Evolutionary conservation across 257 asterid genomes (phyloP).

Genomic region (Solanum etuberosum): DNA sequence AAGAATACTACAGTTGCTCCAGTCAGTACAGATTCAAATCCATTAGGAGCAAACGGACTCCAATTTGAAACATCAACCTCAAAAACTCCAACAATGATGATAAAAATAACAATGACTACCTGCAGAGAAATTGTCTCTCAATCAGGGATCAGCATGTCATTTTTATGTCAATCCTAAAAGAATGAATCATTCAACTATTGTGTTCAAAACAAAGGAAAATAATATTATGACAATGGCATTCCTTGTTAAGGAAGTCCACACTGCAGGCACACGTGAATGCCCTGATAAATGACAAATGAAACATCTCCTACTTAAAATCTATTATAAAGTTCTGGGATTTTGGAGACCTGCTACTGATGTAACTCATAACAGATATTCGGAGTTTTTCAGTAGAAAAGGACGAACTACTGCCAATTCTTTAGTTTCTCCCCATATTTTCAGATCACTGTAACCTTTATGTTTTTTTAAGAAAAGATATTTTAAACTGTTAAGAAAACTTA

Average conservation of each 20-base stretch:
- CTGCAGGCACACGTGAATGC: background rate
- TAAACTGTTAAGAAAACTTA: background rate
- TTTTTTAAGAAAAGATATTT: background rate
- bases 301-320: background rate
- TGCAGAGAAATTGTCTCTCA: constrained; percentile 23
- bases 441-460: background rate
- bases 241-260: background rate
- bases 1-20: constrained; percentile 97
- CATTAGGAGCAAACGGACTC: constrained; percentile 89
- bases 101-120: constrained; percentile 74
- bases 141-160: constrained; percentile 9
- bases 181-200: background rate
- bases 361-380: background rate
- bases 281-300: background rate
- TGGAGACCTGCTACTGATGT: background rate
- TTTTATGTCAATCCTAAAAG: background rate
- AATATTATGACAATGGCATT: background rate
- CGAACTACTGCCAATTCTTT: background rate
- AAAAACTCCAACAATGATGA: constrained; percentile 66
- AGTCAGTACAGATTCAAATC: constrained; percentile 54
- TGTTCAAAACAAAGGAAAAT: background rate
- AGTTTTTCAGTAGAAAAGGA: background rate
- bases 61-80: constrained; percentile 83
- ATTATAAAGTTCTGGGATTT: background rate
- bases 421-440: background rate